phyloP scores from a whole-genome alignment of 495 filamentous ascomycete species.

The Aspergillus sclerotioniger region DNA sequence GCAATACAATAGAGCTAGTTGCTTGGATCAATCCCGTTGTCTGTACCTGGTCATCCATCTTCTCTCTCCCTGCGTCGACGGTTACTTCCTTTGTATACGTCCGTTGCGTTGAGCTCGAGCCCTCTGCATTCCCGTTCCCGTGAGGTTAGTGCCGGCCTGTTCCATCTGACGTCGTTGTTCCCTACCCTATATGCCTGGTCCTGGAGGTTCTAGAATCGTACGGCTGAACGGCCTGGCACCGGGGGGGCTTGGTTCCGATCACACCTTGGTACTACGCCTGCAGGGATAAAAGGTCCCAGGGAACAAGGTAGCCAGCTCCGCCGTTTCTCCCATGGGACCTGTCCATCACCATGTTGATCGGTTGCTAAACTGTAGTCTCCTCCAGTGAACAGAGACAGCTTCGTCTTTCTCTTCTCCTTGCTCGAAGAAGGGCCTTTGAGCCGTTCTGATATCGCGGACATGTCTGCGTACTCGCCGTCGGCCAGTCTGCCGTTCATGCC shows the following conservation, averaged over 20 bases:
- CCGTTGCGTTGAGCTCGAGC: not conserved
- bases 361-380: no score
- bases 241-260: conserved; percentile 2
- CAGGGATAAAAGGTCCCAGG: not conserved
- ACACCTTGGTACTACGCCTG: not conserved
- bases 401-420: not conserved
- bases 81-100: not conserved
- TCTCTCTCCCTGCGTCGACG: no score
- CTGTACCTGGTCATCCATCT: not conserved
- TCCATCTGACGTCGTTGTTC: not conserved
- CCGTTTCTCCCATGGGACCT: no score
- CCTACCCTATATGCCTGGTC: not conserved
- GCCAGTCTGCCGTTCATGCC: conserved; percentile 12
- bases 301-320: not conserved
- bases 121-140: not conserved
- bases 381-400: no score
- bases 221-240: not conserved
- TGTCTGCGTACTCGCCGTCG: conserved; percentile 13
- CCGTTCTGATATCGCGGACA: not conserved
- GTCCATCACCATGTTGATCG: not conserved
- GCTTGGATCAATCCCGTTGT: not conserved
- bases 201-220: conserved; percentile 1
- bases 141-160: not conserved
- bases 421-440: no score
- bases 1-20: not conserved